Conservation (phyloP, 2,329 filamentous ascomycete genomes). For the Lomentospora prolificans region DNA sequence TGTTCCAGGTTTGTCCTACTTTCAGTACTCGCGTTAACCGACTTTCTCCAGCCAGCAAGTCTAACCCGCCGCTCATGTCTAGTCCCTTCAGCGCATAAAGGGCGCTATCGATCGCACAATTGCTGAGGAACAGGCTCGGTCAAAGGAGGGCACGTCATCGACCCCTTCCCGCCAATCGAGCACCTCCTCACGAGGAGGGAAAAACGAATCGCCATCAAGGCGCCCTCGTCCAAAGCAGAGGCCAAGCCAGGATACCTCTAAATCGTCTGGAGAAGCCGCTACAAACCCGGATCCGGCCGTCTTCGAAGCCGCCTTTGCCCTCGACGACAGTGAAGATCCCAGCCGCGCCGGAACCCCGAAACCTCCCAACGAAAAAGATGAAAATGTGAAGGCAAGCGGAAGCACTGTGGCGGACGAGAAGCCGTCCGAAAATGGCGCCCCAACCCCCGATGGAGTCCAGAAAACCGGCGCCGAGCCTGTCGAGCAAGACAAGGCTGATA, state of each 20-base stretch:
- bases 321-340: slow-evolving; percentile 69
- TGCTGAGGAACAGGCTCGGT: slow-evolving; percentile 78
- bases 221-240: slow-evolving; percentile 29
- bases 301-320: slow-evolving; percentile 76
- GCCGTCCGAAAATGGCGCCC: slow-evolving; percentile 10
- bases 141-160: slow-evolving; percentile 21
- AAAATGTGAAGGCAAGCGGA: slow-evolving; percentile 11
- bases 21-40: neutral
- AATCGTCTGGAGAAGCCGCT: slow-evolving; percentile 27
- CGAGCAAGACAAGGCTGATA: slow-evolving; percentile 3
- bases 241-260: slow-evolving; percentile 16
- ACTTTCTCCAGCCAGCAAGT: neutral
- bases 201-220: slow-evolving; percentile 3
- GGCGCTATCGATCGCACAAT: slow-evolving; percentile 80
- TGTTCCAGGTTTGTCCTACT: slow-evolving; percentile 14
- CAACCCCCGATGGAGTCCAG: slow-evolving; percentile 13
- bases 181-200: slow-evolving; percentile 11
- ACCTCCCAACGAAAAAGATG: slow-evolving; percentile 27
- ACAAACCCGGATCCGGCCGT: slow-evolving; percentile 71
- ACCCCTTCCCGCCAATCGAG: slow-evolving; percentile 26
- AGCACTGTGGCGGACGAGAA: slow-evolving; percentile 13
- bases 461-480: slow-evolving; percentile 13
- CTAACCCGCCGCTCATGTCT: neutral
- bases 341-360: slow-evolving; percentile 53
- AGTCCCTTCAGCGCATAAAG: slow-evolving; percentile 56